These are phyloP conservation scores for Didymella sp. DNA, from an alignment of 2,329 filamentous ascomycete genomes.

Conservation along the genomic window DNA sequence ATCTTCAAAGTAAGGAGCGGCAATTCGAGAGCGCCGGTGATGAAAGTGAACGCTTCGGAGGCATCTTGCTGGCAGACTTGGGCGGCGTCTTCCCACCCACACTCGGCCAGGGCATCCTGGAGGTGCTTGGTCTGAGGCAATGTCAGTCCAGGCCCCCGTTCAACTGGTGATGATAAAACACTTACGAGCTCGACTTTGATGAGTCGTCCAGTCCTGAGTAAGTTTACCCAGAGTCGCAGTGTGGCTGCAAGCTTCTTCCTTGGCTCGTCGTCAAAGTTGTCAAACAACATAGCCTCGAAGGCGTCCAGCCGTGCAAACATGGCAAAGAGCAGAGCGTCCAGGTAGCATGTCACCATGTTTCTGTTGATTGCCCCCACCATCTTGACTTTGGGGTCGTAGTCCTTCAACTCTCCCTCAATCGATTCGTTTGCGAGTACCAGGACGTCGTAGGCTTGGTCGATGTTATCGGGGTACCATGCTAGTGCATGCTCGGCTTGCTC, in stretches of 20 bases:
- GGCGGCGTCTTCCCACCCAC: constrained; percentile 86
- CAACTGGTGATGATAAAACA: background rate
- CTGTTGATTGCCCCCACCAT: constrained; percentile 89
- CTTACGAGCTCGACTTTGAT: constrained; percentile 84
- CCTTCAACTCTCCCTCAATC: constrained; percentile 76
- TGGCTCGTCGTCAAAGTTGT: constrained; percentile 74
- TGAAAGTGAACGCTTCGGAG: constrained; percentile 93
- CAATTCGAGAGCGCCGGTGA: constrained; percentile 86
- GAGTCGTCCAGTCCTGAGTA: constrained; percentile 82
- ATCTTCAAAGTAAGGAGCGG: constrained; percentile 90
- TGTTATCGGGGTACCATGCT: constrained; percentile 71
- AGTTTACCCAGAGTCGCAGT: constrained; percentile 89
- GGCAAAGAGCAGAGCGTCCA: constrained; percentile 89
- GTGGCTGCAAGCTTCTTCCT: constrained; percentile 77
- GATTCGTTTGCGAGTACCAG: constrained; percentile 81
- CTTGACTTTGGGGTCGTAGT: constrained; percentile 73
- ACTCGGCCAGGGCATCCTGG: constrained; percentile 80
- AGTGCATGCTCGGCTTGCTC: constrained; percentile 70
- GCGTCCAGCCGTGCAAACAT: constrained; percentile 93
- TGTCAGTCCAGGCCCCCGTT: background rate
- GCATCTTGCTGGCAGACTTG: constrained; percentile 87
- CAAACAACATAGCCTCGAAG: constrained; percentile 91
- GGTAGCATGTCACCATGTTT: constrained; percentile 87
- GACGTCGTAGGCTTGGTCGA: constrained; percentile 76
- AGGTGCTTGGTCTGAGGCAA: constrained; percentile 73